Evolutionary conservation across 805 yeast genomes (phyloP), one percentile per base, ranked within the genome.

Genomic region (Schwanniomyces vanrijiae): DNA sequence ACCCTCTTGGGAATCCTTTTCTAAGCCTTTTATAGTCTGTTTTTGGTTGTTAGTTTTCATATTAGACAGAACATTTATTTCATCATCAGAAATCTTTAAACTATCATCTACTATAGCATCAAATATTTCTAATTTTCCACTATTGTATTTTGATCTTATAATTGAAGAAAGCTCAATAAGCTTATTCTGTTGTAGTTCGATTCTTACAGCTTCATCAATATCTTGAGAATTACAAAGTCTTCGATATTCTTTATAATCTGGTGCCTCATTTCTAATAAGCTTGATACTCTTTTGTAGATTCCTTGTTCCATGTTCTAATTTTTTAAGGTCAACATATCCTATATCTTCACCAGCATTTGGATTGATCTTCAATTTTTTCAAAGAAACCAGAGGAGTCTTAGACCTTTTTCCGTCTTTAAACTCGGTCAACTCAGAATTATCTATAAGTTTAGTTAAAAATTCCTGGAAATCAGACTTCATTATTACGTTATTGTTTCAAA

Each of bases 91-190:
- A 2, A 59, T 37, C 1, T 54, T 45, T 6, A 66, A 64, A 33
- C 72, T 73, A 51, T 74, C 80, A 8, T 69, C 65, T 7, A 73
- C 51, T 3, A 88, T 75, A 39, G 82, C 76, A 46, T 85, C 83
- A 39, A 88, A 76, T 2, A 86, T 50, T 3, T 70, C 62, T n/a
- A 84, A 61, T 37, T 77, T 64, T 0, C 80, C 79, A 4, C 71
- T 50, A 22, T 74, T 65, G 52, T 85, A 71, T 35, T 82, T 62
- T 1, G 83, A 65, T 58, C 83, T 83, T 49, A 89, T 62, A 49
- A 73, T 73, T 0, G 88, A 71, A 0, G 89, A 89, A 20, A 88
- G 61, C 44, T 76, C 75, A 19, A 88, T 57, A 45, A 84, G 77
- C 37, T 78, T 76, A 51, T 73, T 77, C 47, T 83, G 74, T 8